These are phyloP conservation scores for Macrotyloma uniflorum DNA, from an alignment of 306 rosid species.

Conservation along the genomic window DNA sequence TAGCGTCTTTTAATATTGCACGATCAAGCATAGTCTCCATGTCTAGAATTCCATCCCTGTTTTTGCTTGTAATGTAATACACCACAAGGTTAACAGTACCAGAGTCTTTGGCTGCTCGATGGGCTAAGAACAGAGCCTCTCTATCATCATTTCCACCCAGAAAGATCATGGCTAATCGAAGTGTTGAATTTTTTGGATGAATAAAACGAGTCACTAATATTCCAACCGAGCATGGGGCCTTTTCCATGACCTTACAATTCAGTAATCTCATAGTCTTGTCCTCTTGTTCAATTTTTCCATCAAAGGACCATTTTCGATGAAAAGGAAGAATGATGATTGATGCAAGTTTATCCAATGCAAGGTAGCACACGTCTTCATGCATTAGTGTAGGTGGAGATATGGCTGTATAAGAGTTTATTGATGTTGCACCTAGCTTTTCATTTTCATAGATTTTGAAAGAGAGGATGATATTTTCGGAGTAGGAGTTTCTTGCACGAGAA, in stretches of 20 bases:
- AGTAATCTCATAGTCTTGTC: constrained; percentile 46
- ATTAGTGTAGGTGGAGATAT: constrained; percentile 50
- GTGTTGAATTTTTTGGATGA: neutral
- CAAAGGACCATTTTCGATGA: constrained; percentile 50
- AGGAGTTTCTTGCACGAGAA: constrained; percentile 15
- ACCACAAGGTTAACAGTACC: constrained; percentile 34
- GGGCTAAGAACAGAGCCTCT: constrained; percentile 57
- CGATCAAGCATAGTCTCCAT: constrained; percentile 36
- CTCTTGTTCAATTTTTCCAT: constrained; percentile 49
- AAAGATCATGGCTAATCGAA: constrained; percentile 48
- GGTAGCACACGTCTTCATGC: constrained; percentile 61
- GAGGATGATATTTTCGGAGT: constrained; percentile 45
- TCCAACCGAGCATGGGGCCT: constrained; percentile 60
- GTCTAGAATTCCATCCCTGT: neutral
- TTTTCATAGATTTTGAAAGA: constrained; percentile 33
- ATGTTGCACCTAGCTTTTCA: constrained; percentile 38
- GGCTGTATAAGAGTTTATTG: constrained; percentile 48
- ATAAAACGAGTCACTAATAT: constrained; percentile 43
- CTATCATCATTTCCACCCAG: constrained; percentile 62
- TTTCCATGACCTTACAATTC: constrained; percentile 46
- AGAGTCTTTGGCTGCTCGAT: constrained; percentile 37
- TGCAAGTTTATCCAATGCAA: constrained; percentile 54
- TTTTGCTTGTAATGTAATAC: constrained; percentile 33
- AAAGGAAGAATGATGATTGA: constrained; percentile 58
- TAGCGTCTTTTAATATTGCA: constrained; percentile 31